Evolutionary conservation across 192 early-diverging fungal species (phyloP).

Genomic region (Coemansia erecta): DNA sequence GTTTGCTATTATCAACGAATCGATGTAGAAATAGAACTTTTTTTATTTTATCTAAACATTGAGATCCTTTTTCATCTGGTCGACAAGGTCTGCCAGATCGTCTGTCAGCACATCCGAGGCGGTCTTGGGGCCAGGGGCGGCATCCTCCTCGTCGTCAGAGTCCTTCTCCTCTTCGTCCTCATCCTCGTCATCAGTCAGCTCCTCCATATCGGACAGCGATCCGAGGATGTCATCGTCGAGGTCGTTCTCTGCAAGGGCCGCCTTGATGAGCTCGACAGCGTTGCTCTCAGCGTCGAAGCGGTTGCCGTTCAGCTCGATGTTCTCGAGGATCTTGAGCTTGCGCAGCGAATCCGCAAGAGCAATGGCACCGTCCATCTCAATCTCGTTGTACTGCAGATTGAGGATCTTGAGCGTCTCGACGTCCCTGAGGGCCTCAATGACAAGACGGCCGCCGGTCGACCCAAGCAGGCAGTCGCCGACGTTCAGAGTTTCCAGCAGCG

Average conservation of each 20-base stretch:
- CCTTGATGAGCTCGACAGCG: slow-evolving; percentile 70
- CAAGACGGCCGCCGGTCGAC: slow-evolving; percentile 63
- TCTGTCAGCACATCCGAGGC: slow-evolving; percentile 24
- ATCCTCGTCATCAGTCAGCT: slow-evolving; percentile 65
- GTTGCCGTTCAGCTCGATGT: slow-evolving; percentile 91
- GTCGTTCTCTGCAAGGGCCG: slow-evolving; percentile 66
- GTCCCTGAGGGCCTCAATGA: slow-evolving; percentile 65
- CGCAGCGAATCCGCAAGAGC: slow-evolving; percentile 64
- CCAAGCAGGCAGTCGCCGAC: slow-evolving; percentile 89
- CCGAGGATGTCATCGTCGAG: slow-evolving; percentile 76
- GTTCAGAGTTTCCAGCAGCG: slow-evolving; percentile 74
- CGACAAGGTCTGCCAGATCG: slow-evolving; percentile 44
- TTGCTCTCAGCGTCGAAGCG: slow-evolving; percentile 78
- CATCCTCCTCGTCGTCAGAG: slow-evolving; percentile 7
- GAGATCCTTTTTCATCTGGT: slow-evolving; percentile 49
- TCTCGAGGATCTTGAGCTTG: slow-evolving; percentile 62
- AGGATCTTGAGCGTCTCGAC: slow-evolving; percentile 61
- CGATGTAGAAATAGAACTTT: slow-evolving; percentile 25
- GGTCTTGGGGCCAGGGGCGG: slow-evolving; percentile 26
- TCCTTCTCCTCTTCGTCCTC: slow-evolving; percentile 13
- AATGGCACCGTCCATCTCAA: slow-evolving; percentile 70
- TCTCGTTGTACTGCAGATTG: slow-evolving; percentile 87
- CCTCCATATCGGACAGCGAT: slow-evolving; percentile 96
- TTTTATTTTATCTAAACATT: slow-evolving; percentile 18
- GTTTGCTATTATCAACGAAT: slow-evolving; percentile 60